Percentiles rank a stretch among this genome's conserved stretches.
Conservation (phyloP, 192 early-diverging fungal genomes). For the Coemansia sp. region DNA sequence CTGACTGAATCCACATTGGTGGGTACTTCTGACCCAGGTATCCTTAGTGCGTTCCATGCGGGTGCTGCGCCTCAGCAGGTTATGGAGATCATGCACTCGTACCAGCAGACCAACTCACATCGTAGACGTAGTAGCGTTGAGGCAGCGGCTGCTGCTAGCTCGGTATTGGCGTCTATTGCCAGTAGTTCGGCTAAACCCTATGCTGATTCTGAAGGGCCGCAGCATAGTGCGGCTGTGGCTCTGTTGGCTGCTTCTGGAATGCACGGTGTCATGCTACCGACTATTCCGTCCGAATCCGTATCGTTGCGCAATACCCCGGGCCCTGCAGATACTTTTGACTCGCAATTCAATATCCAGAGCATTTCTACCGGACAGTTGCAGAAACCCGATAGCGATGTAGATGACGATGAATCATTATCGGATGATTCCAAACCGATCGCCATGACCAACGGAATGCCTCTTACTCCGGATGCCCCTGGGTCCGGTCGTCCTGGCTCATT, state of each 20-base stretch:
- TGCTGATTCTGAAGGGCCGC: conserved; percentile 22
- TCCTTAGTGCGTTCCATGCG: conserved; percentile 22
- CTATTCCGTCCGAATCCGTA: conserved; percentile 39
- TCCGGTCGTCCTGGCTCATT: conserved; percentile 53
- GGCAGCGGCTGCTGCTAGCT: conserved; percentile 52
- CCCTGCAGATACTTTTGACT: conserved; percentile 13
- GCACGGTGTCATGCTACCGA: conserved; percentile 44
- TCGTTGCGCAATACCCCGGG: conserved; percentile 48
- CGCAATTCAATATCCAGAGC: too few species aligned
- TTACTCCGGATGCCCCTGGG: conserved; percentile 54
- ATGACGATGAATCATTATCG: conserved; percentile 19
- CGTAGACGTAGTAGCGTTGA: conserved; percentile 52
- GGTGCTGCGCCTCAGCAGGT: conserved; percentile 40
- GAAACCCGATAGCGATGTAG: background rate
- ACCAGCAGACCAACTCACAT: conserved; percentile 37
- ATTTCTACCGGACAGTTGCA: background rate
- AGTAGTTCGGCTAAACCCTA: conserved; percentile 37
- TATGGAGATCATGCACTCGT: conserved; percentile 50
- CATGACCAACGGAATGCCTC: conserved; percentile 30
- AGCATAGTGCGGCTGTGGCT: conserved; percentile 43
- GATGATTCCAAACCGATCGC: conserved; percentile 18
- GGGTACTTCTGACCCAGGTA: conserved; percentile 3
- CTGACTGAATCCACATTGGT: conserved; percentile 4
- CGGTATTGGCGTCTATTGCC: conserved; percentile 52
- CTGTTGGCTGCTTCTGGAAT: conserved; percentile 47